Percentiles rank a stretch among this genome's conserved stretches.
phyloP scores from a whole-genome alignment of 768 basidiomycete genomes.

The Phallus indusiatus region DNA sequence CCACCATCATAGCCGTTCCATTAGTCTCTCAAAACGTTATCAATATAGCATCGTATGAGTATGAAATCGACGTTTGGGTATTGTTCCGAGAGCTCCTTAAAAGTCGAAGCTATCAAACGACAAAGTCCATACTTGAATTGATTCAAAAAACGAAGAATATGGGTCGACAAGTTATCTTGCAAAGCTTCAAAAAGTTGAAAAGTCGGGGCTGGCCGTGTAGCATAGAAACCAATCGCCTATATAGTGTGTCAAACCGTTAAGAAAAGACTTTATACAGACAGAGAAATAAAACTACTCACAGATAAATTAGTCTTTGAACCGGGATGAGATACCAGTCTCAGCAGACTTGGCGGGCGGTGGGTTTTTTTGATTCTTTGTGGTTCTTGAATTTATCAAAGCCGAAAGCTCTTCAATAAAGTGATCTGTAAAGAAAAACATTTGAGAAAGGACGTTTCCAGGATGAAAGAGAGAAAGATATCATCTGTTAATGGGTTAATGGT shows the following conservation, averaged over 20 bases:
- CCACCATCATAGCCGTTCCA: conserved; percentile 62
- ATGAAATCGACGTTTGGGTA: conserved; percentile 66
- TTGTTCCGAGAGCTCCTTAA: conserved; percentile 58
- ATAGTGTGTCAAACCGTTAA: conserved; percentile 3
- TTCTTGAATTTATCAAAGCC: no score
- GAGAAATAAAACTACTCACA: conserved; percentile 29
- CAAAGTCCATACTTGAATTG: conserved; percentile 70
- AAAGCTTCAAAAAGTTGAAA: no score
- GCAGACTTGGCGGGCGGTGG: no score
- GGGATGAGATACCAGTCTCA: no score
- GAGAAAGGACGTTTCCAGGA: no score
- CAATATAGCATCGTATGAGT: conserved; percentile 82
- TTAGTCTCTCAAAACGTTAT: conserved; percentile 56
- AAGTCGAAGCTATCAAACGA: conserved; percentile 71
- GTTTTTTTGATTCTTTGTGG: no score
- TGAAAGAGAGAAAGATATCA: no score
- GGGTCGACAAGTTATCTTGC: background rate
- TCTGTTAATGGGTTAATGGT: no score
- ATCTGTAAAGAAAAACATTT: no score
- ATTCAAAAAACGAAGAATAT: conserved; percentile 10
- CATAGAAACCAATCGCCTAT: conserved; percentile 82
- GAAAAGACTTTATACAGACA: background rate
- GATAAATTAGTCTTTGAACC: conserved; percentile 56
- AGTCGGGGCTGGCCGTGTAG: conserved; percentile 49
- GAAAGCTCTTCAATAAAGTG: no score